phyloP scores from a whole-genome alignment of 2,329 filamentous ascomycete species.

The Penicillium sp. region DNA sequence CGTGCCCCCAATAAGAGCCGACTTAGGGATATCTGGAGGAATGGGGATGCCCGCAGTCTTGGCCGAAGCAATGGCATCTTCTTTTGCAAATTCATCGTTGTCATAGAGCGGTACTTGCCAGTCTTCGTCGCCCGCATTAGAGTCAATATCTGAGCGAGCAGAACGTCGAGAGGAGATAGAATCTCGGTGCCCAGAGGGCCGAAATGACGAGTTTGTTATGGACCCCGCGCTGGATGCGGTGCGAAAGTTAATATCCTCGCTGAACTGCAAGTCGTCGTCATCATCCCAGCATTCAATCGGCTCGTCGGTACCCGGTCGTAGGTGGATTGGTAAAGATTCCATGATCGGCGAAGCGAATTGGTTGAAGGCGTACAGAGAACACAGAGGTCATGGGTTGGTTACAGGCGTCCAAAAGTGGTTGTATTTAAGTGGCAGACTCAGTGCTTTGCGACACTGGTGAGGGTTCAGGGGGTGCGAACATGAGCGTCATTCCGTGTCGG shows the following conservation, averaged over 20 bases:
- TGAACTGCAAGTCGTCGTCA: slow-evolving; percentile 49
- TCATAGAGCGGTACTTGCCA: slow-evolving; percentile 82
- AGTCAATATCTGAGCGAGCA: slow-evolving; percentile 78
- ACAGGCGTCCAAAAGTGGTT: neutral
- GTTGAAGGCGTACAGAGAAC: neutral
- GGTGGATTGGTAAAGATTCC: slow-evolving; percentile 39
- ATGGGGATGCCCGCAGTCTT: slow-evolving; percentile 89
- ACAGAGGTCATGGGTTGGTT: neutral
- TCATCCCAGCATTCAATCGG: slow-evolving; percentile 53
- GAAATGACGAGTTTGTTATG: slow-evolving; percentile 44
- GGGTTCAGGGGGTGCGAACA: slow-evolving; percentile 15
- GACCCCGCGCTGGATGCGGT: slow-evolving; percentile 48
- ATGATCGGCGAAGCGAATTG: slow-evolving; percentile 29
- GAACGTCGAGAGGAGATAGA: slow-evolving; percentile 81
- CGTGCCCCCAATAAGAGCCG: slow-evolving; percentile 85
- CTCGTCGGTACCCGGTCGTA: slow-evolving; percentile 36
- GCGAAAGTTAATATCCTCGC: slow-evolving; percentile 48
- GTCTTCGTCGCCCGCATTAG: slow-evolving; percentile 74
- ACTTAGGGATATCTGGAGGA: slow-evolving; percentile 80
- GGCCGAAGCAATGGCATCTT: slow-evolving; percentile 83
- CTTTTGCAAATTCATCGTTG: slow-evolving; percentile 79
- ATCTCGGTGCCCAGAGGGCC: slow-evolving; percentile 59
- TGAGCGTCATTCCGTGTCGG: slow-evolving; percentile 33
- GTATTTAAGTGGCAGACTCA: slow-evolving; percentile 20
- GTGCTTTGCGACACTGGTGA: slow-evolving; percentile 24